phyloP scores from a whole-genome alignment of 1,284 basidiomycete genomes.

The Trichosporon inkin region DNA sequence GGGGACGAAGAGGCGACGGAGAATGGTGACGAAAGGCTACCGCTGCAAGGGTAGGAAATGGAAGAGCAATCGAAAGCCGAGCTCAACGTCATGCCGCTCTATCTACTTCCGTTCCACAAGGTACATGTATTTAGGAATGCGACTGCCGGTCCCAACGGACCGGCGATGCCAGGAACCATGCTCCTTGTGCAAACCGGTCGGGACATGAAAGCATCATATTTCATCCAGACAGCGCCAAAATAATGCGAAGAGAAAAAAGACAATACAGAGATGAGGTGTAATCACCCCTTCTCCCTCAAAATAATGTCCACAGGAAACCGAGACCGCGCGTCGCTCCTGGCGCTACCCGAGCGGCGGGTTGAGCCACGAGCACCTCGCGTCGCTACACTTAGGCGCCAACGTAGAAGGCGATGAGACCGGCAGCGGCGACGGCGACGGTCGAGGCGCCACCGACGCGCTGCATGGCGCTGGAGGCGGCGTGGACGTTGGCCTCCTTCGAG shows the following conservation, averaged over 20 bases:
- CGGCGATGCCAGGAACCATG: no score
- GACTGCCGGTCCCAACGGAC: no score
- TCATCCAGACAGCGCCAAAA: slow-evolving; percentile 24
- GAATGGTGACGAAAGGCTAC: not conserved
- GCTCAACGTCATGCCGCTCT: not conserved
- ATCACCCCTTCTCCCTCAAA: not conserved
- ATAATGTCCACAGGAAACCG: slow-evolving; percentile 10
- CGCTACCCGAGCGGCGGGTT: not conserved
- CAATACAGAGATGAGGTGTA: slow-evolving; percentile 1
- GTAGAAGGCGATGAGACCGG: slow-evolving; percentile 30
- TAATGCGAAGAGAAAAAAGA: slow-evolving; percentile 14
- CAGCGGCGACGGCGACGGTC: slow-evolving; percentile 25
- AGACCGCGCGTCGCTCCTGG: slow-evolving; percentile 6
- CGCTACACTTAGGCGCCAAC: slow-evolving; percentile 14
- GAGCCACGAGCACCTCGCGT: not conserved
- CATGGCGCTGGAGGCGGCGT: slow-evolving; percentile 24
- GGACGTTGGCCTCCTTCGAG: slow-evolving; percentile 35
- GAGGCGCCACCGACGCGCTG: slow-evolving; percentile 26
- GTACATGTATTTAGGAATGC: no score
- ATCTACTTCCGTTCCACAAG: not conserved
- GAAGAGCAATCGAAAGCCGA: not conserved
- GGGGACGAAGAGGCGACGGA: not conserved
- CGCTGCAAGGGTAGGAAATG: not conserved
- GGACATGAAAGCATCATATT: slow-evolving; percentile 12
- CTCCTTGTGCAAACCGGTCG: no score